Conservation (phyloP, 805 yeast species). For the Wickerhamia fluorescens region DNA sequence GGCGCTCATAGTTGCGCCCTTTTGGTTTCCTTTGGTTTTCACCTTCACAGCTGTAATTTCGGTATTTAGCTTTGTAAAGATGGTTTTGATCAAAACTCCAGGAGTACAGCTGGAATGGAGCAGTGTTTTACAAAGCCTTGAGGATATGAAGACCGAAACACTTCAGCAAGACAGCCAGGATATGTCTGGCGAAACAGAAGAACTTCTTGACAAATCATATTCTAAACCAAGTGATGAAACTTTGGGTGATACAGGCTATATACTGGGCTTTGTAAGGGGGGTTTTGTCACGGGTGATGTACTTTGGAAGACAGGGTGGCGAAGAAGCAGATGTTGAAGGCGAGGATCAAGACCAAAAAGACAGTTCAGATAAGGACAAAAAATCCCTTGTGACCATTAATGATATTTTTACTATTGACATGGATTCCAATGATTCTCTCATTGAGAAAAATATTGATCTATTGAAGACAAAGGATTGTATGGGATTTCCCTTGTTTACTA, state of each 20-base stretch:
- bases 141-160: too few species aligned
- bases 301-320: constrained; percentile 2
- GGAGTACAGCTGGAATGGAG: background rate
- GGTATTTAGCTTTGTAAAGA: constrained; percentile 33
- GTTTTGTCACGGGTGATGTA: background rate
- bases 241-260: background rate
- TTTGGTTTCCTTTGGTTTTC: constrained; percentile 45
- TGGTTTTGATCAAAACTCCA: constrained; percentile 8
- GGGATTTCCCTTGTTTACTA: constrained; percentile 24
- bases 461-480: constrained; percentile 11
- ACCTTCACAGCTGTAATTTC: constrained; percentile 28
- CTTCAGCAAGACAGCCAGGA: too few species aligned
- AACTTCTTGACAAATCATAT: constrained; percentile 1
- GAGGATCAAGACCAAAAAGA: constrained; percentile 8
- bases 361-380: constrained; percentile 1
- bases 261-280: background rate
- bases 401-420: constrained; percentile 15
- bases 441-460: constrained; percentile 8
- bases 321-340: constrained; percentile 6
- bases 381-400: constrained; percentile 5
- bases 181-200: background rate
- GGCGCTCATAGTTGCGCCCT: constrained; percentile 31
- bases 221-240: constrained; percentile 1
- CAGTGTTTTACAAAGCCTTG: too few species aligned
- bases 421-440: constrained; percentile 17